Evolutionary conservation across 2,329 filamentous ascomycete species (phyloP).

Genomic region (Alternaria ethzedia): DNA sequence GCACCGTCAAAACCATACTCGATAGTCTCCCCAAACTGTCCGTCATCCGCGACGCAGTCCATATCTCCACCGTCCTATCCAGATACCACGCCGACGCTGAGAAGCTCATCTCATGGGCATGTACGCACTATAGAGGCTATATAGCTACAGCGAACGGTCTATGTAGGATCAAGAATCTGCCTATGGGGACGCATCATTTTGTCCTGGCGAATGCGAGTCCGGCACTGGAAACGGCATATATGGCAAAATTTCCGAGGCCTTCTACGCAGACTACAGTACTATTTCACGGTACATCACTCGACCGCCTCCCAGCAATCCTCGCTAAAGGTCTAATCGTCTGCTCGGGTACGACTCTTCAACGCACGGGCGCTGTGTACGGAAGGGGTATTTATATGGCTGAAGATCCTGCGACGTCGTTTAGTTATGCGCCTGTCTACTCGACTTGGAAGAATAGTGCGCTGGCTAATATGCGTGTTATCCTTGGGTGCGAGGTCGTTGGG

Average conservation of each 20-base stretch:
- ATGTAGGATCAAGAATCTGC: slow-evolving; percentile 36
- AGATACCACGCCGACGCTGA: slow-evolving; percentile 29
- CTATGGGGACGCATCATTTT: slow-evolving; percentile 40
- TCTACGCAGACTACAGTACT: slow-evolving; percentile 29
- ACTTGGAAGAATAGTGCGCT: slow-evolving; percentile 37
- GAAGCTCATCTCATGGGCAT: slow-evolving; percentile 38
- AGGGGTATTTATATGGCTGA: slow-evolving; percentile 44
- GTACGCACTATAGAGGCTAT: slow-evolving; percentile 38
- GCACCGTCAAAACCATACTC: slow-evolving; percentile 23
- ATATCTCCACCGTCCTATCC: slow-evolving; percentile 22
- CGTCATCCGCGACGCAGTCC: slow-evolving; percentile 20
- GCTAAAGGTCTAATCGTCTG: slow-evolving; percentile 33
- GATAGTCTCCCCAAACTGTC: slow-evolving; percentile 35
- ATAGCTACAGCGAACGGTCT: slow-evolving; percentile 33
- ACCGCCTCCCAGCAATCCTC: slow-evolving; percentile 42
- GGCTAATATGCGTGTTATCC: slow-evolving; percentile 34
- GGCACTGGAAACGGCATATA: slow-evolving; percentile 29
- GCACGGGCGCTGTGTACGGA: slow-evolving; percentile 39
- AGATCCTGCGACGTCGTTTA: slow-evolving; percentile 33
- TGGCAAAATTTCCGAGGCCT: slow-evolving; percentile 10
- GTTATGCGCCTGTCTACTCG: slow-evolving; percentile 26
- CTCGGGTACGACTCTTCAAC: slow-evolving; percentile 38
- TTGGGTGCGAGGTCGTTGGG: slow-evolving; percentile 40
- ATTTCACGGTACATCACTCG: slow-evolving; percentile 44
- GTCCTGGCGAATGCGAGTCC: slow-evolving; percentile 39